Base-by-base conservation (phyloP, 164 flowering plant species). In the Taxillus chinensis region DNA sequence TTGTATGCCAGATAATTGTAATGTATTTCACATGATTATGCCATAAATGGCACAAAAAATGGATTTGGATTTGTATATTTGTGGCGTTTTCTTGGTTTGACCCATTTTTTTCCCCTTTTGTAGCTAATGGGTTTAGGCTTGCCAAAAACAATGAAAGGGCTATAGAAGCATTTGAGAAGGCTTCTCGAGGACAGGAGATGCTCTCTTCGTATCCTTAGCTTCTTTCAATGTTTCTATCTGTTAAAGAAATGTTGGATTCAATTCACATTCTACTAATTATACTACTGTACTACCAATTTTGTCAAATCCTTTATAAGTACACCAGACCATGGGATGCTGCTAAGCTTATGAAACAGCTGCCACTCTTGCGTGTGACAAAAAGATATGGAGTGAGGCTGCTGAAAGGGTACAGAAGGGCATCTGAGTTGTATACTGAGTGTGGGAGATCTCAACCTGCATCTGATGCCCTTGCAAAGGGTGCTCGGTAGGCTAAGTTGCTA, bases 251-350 rank as follows among this genome's bases (percentile, higher is more conserved):
- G 57, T 3, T 49, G 57, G 3, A 45, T 62, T 17, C 15, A 13
- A 16, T 8, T 59, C n/a, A 16, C 55, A 16, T 63, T 68, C 57
- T 39, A 16, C 45, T 53, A 62, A 14, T 67, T 8, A 37, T 16
- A 45, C 49, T 1, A 0, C 60, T 53, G 39, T 0, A 27, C 27
- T 27, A 27, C 27, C 27, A 27, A 27, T 27, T 27, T 45, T 16
- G 55, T 39, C 54, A 39, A 54, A 57, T 74, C 86, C 90, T 85
- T 80, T 52, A 83, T 80, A 50, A 77, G 68, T 16, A 60, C 74
- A 62, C 62, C 60, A 92, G 95, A 41, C 97, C 95, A 27, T 92
- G 98, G 98, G 98, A 92, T 84, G 98, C 97, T 75, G 98, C 98
- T 43, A 92, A 86, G 75, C 97, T 88, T 68, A 84, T 92, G 98